A percentile compares a stretch with the other conserved stretches of the same genome.
Evolutionary conservation across 2,329 filamentous ascomycete genomes (phyloP).

Genomic region (Clarireedia homoeocarpa): DNA sequence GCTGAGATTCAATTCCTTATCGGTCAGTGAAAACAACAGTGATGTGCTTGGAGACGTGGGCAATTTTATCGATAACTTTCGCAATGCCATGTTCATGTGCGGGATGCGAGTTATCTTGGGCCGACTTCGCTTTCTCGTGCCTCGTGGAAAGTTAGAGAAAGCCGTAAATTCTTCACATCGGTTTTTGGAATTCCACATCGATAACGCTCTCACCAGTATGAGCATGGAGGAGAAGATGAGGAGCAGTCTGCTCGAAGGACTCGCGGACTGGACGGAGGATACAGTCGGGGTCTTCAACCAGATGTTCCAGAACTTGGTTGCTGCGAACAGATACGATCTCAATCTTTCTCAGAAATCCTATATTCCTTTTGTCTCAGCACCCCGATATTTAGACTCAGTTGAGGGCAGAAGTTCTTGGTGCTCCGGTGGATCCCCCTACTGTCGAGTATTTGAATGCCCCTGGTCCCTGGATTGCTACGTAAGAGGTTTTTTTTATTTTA

Average conservation of each 20-base stretch:
- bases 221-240: neutral
- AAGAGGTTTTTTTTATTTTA: neutral
- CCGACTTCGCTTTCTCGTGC: neutral
- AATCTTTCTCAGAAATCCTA: neutral
- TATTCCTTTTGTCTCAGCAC: neutral
- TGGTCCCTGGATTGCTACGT: neutral
- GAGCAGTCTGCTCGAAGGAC: neutral
- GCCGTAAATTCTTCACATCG: neutral
- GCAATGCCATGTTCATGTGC: neutral
- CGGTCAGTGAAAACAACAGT: neutral
- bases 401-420: neutral
- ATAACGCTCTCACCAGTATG: neutral
- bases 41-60: neutral
- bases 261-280: neutral
- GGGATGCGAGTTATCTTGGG: neutral
- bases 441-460: neutral
- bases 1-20: neutral
- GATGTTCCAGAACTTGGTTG: neutral
- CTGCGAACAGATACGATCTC: neutral
- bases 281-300: neutral
- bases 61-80: neutral
- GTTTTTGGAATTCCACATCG: neutral
- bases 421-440: neutral
- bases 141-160: neutral
- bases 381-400: neutral